These are phyloP conservation scores for Volvariella surrecta DNA, from an alignment of 1,284 basidiomycete species.

Conservation along the genomic window DNA sequence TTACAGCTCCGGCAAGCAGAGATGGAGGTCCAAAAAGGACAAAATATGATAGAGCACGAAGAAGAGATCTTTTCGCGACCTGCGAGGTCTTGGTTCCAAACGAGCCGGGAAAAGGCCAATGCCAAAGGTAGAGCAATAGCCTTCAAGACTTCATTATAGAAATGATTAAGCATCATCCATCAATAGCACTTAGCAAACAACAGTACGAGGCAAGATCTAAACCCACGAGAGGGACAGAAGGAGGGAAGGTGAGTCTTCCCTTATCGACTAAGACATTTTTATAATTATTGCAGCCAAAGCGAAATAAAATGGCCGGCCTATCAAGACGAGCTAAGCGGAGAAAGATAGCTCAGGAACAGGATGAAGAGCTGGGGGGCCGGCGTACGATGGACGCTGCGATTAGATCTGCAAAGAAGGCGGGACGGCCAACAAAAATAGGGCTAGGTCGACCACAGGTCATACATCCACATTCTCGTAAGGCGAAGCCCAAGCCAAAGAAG, in stretches of 20 bases:
- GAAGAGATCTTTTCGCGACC: constrained; percentile 94
- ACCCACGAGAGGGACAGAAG: constrained; percentile 16
- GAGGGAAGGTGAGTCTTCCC: constrained; percentile 13
- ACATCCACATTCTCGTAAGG: constrained; percentile 13
- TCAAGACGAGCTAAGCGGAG: constrained; percentile 79
- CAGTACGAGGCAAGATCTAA: constrained; percentile 56
- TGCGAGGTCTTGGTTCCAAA: constrained; percentile 97
- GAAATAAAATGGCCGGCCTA: constrained; percentile 79
- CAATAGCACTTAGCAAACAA: constrained; percentile 61
- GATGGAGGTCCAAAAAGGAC: constrained; percentile 93
- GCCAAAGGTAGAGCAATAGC: constrained; percentile 63
- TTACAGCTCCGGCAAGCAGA: constrained; percentile 83
- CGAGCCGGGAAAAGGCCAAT: constrained; percentile 73
- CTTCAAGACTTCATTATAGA: background rate
- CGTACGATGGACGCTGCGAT: constrained; percentile 66
- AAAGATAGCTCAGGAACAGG: constrained; percentile 79
- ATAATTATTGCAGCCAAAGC: constrained; percentile 49
- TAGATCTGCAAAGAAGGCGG: constrained; percentile 77
- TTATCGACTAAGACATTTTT: background rate
- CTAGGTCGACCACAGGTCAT: constrained; percentile 5
- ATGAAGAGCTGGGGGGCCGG: constrained; percentile 50
- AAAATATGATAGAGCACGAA: constrained; percentile 93
- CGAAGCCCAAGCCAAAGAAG: constrained; percentile 14
- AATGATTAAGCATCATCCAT: background rate
- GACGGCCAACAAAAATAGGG: constrained; percentile 37